These are phyloP conservation scores for Lactuca sativa DNA, from an alignment of 129 eudicot genomes.

Conservation along the genomic window DNA sequence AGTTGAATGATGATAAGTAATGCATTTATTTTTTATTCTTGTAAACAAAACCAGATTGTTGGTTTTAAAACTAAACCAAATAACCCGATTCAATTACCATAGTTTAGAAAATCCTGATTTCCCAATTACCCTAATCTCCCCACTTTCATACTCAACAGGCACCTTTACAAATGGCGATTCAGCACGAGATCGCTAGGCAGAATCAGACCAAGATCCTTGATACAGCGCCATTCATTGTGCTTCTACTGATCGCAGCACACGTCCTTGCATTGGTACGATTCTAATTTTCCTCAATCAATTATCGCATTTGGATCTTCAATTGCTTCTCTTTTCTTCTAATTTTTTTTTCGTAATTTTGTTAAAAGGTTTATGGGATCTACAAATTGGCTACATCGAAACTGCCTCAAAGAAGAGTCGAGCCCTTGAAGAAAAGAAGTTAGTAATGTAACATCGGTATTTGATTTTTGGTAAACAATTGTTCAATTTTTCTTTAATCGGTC, in stretches of 20 bases:
- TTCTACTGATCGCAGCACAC: slow-evolving; percentile 31
- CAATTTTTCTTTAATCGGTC: not conserved
- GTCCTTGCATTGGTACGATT: slow-evolving; percentile 25
- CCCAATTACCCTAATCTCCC: not conserved
- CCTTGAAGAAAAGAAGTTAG: slow-evolving; percentile 30
- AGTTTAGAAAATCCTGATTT: not conserved
- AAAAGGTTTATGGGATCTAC: slow-evolving; percentile 34
- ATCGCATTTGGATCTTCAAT: not conserved
- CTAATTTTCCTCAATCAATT: not conserved
- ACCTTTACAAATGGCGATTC: slow-evolving; percentile 20
- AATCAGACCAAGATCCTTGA: slow-evolving; percentile 26
- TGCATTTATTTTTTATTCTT: too few species aligned
- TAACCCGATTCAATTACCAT: not conserved
- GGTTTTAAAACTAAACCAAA: not conserved
- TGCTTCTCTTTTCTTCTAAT: not conserved
- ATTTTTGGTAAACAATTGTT: not conserved
- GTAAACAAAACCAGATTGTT: not conserved
- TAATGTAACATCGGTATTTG: not conserved
- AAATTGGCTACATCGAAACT: slow-evolving; percentile 25
- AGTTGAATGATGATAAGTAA: too few species aligned
- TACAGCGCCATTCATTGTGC: slow-evolving; percentile 29
- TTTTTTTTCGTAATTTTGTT: not conserved
- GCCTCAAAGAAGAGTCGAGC: slow-evolving; percentile 17
- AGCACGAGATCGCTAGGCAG: slow-evolving; percentile 17
- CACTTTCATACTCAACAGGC: not conserved